phyloP scores from a whole-genome alignment of 352 stramenopile genomes.

The Discostella stelligera region DNA sequence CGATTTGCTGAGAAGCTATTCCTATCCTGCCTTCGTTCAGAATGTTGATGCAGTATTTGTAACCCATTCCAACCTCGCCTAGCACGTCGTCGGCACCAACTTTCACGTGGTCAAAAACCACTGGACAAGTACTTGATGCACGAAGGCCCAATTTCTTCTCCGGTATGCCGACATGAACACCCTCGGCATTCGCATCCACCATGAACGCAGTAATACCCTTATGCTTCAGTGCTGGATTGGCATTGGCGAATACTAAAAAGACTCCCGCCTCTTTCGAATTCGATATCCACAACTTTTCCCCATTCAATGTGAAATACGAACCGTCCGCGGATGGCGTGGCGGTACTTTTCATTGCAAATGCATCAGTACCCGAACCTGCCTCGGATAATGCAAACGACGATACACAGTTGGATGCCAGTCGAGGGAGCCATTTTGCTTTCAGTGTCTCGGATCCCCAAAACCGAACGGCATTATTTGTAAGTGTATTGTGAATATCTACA shows the following conservation, averaged over 20 bases:
- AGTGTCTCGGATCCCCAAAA: conserved; percentile 83
- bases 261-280: conserved; percentile 93
- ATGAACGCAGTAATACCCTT: conserved; percentile 98
- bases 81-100: conserved; percentile 92
- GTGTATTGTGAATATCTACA: conserved; percentile 92
- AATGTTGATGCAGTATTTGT: conserved; percentile 98
- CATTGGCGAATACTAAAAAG: conserved; percentile 96
- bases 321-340: conserved; percentile 87
- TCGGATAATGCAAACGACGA: conserved; percentile 95
- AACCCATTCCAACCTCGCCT: conserved; percentile 85
- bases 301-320: conserved; percentile 93
- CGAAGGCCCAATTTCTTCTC: conserved; percentile 97
- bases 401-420: conserved; percentile 83
- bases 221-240: conserved; percentile 89
- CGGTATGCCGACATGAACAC: conserved; percentile 90
- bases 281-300: conserved; percentile 97
- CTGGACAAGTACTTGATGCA: conserved; percentile 92
- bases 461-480: conserved; percentile 93
- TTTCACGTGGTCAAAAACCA: conserved; percentile 93
- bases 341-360: conserved; percentile 92
- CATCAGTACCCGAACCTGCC: conserved; percentile 91
- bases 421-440: conserved; percentile 79
- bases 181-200: conserved; percentile 90
- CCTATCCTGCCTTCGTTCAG: conserved; percentile 97
- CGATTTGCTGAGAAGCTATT: conserved; percentile 96